Conservation (phyloP, 176 grass and related monocot species). For the Musa acuminata region DNA sequence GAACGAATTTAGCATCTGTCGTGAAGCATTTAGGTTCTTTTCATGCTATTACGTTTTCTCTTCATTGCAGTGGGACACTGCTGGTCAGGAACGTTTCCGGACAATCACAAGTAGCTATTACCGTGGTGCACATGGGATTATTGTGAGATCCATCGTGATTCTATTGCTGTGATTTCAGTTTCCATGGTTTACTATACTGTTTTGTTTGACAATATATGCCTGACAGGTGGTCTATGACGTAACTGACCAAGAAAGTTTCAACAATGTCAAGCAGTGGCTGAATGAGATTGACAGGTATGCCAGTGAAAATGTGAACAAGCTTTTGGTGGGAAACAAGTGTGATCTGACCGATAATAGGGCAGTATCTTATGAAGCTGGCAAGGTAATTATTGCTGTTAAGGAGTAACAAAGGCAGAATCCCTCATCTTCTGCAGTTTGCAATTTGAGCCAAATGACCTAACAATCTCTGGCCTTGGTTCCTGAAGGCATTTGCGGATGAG, state of each 20-base stretch:
- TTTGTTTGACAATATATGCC: too few relatives aligned
- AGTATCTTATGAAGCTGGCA: conserved; percentile 51
- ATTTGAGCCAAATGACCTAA: too few relatives aligned
- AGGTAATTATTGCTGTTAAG: conserved; percentile 26
- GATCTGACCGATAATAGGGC: conserved; percentile 49
- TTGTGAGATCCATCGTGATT: conserved; percentile 26
- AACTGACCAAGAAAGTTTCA: conserved; percentile 60
- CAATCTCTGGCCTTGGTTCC: not conserved
- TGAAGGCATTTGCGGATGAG: conserved; percentile 47
- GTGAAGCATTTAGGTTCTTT: not conserved
- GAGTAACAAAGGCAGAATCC: not conserved
- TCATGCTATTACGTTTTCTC: conserved; percentile 3
- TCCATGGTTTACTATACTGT: too few relatives aligned
- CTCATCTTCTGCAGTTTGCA: too few relatives aligned
- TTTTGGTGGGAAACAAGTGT: conserved; percentile 6
- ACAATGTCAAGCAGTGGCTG: conserved; percentile 14
- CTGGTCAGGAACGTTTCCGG: conserved; percentile 65
- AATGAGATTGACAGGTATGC: conserved; percentile 66
- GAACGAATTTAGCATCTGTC: not conserved
- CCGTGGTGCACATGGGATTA: conserved; percentile 65
- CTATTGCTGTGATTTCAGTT: not conserved
- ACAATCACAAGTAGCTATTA: conserved; percentile 74
- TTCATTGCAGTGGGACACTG: conserved; percentile 56
- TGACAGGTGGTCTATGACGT: conserved; percentile 59
- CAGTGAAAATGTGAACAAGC: conserved; percentile 70